Base-by-base conservation (phyloP, 164 flowering plant genomes). In the Brasenia schreberi region DNA sequence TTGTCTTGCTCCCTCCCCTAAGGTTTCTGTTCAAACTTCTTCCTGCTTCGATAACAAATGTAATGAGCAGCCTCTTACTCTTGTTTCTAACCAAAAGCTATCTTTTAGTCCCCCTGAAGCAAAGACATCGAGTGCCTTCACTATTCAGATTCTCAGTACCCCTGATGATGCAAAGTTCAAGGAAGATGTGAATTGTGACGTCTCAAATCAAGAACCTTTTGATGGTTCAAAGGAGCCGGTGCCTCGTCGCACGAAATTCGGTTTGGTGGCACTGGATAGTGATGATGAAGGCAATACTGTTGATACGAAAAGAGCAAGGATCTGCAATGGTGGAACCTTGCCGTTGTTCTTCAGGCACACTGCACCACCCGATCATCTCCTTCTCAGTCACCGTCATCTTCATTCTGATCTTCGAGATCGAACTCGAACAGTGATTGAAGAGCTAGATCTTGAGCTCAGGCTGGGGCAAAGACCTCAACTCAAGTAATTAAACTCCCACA, bases 391-490 rank as follows among this genome's bases (percentile, higher is more conserved):
- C 33, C 74, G 58, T 59, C 73, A 62, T 65, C 11, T 67, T 42
- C 71, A 71, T 63, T 42, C 80, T 56, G 81, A 84, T 67, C 75
- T 77, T 5, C 42, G 64, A 65, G 78, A 72, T 67, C 42, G 65
- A 61, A 56, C 73, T 62, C 69, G 5, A 12, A 2, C 5, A 45
- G 6, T 45, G 11, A 45, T 45, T 45, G 53, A 45, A 12, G 90
- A 87, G 43, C 63, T 91, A 49, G 97, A 91, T 85, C 97, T 91
- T 64, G 97, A 91, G 81, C 89, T 91, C 58, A 81, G 97, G 80
- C 91, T 91, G 65, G 94, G 92, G 18, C 80, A 78, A 61, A 75
- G 75, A 52, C 86, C 84, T 5, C 76, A 80, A 81, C 80, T 78
- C 70, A 74, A 77, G 72, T 77, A 73, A 45, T 7, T 7, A 7